Evolutionary conservation across 2,329 filamentous ascomycete species (phyloP), one percentile per base, ranked within the genome.

Genomic region (Dactylellina haptotyla): DNA sequence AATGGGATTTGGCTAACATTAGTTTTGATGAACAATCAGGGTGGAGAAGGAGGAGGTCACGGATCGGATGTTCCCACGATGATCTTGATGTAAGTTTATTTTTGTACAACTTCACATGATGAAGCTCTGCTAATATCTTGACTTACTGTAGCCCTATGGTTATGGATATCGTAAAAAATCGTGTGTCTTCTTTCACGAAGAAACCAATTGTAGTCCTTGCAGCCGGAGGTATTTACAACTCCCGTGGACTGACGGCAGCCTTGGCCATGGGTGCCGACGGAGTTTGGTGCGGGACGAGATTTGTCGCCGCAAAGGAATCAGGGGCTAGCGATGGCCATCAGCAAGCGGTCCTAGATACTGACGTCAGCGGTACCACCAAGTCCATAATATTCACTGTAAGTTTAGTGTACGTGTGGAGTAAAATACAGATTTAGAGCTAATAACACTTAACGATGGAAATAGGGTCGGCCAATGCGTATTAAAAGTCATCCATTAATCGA

Each of bases 201-300:
- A 81, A 86, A 76, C 84, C 87, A 0, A 90, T 92, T 3, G 83
- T 96, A 77, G 93, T 97, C 0, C 88, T 97, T 12, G 94, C 94
- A 0, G 94, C 94, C 0, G 94, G 94, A 3, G 94, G 94, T 0
- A 90, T 98, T 37, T 89, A 87, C 79, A 90, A 95, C 79, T 94
- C 94, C 1, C 85, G 92, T n/a, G 88, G 89, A 57, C 83, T 97
- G 66, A 93, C 94, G 0, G 88, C 88, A 65, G 89, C 88, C 73
- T 83, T 98, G 80, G 93, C 96, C 88, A 90, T 95, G 79, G 94
- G 94, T 10, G 94, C 93, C 0, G 85, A 86, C 2, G 94, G 91
- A 12, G 94, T 96, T 1, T 98, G 94, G 94, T 93, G 97, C 0
- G 94, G 94, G 23, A 97, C 94, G 70, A 85, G 93, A 18, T 97